Conservation (phyloP, 345 rosid species). For the Triadica sebifera region DNA sequence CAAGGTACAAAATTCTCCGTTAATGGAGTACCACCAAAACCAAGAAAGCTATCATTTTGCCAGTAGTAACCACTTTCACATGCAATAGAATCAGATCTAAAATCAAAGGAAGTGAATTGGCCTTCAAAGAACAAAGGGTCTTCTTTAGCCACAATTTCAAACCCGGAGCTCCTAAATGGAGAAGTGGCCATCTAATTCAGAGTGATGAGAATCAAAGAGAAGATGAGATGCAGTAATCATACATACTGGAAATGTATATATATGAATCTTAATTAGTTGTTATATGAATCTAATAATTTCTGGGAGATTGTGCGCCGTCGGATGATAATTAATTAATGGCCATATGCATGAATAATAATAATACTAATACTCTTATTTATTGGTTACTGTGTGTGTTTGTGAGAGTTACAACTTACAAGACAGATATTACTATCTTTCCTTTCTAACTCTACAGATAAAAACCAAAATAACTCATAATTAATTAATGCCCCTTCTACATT, state of each 20-base stretch:
- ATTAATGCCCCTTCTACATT: no score
- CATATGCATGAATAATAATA: constrained; percentile 27
- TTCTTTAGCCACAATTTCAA: constrained; percentile 24
- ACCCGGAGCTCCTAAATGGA: not conserved
- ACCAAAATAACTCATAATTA: not conserved
- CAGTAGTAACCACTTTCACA: no score
- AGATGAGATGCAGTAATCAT: not conserved
- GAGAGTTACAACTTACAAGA: constrained; percentile 28
- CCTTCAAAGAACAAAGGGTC: constrained; percentile 4
- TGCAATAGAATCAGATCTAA: not conserved
- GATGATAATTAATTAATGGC: constrained; percentile 19
- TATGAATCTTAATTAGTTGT: not conserved
- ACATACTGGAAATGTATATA: not conserved
- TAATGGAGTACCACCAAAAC: constrained; percentile 23
- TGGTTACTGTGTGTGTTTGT: constrained; percentile 15
- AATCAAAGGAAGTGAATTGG: not conserved
- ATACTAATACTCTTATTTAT: constrained; percentile 21
- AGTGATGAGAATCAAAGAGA: not conserved
- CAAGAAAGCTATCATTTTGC: constrained; percentile 1
- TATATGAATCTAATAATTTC: constrained; percentile 10
- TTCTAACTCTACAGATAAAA: not conserved
- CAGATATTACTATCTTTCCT: not conserved
- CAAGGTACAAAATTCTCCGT: constrained; percentile 1
- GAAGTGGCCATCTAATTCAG: not conserved
- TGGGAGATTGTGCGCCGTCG: constrained; percentile 35